Conservation (phyloP, 2,329 filamentous ascomycete species). For the Daldinia sp. region DNA sequence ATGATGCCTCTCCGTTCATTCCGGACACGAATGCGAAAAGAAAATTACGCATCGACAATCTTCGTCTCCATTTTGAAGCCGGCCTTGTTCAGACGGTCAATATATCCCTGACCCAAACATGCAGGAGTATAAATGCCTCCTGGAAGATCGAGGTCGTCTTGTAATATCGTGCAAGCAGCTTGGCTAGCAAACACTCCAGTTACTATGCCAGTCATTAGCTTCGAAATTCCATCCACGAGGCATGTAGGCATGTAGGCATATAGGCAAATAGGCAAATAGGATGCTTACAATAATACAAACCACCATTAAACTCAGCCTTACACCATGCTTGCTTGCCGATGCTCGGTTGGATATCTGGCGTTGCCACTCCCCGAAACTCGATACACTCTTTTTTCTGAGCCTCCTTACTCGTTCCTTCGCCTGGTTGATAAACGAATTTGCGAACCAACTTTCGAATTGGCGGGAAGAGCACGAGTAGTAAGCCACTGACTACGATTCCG, state of each 20-base stretch:
- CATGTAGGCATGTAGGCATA: no score
- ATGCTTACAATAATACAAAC: conserved; percentile 72
- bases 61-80: conserved; percentile 74
- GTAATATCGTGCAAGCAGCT: conserved; percentile 73
- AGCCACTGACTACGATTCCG: conserved; percentile 57
- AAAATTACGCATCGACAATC: conserved; percentile 53
- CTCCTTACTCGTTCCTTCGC: conserved; percentile 66
- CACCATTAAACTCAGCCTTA: conserved; percentile 68
- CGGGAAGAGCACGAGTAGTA: conserved; percentile 60
- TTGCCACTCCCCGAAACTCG: conserved; percentile 73
- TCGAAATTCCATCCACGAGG: neutral
- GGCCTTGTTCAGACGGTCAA: conserved; percentile 70
- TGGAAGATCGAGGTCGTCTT: conserved; percentile 69
- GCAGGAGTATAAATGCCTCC: conserved; percentile 80
- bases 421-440: conserved; percentile 63
- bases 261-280: neutral
- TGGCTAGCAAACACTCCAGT: conserved; percentile 74
- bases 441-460: conserved; percentile 60
- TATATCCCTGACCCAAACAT: conserved; percentile 74
- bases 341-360: conserved; percentile 62
- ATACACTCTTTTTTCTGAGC: conserved; percentile 68
- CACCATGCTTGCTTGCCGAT: conserved; percentile 64
- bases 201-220: conserved; percentile 58
- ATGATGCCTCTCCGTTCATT: neutral
- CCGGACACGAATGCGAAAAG: neutral